phyloP scores from a whole-genome alignment of 2,329 filamentous ascomycete genomes.

The Colletotrichum spinosum region DNA sequence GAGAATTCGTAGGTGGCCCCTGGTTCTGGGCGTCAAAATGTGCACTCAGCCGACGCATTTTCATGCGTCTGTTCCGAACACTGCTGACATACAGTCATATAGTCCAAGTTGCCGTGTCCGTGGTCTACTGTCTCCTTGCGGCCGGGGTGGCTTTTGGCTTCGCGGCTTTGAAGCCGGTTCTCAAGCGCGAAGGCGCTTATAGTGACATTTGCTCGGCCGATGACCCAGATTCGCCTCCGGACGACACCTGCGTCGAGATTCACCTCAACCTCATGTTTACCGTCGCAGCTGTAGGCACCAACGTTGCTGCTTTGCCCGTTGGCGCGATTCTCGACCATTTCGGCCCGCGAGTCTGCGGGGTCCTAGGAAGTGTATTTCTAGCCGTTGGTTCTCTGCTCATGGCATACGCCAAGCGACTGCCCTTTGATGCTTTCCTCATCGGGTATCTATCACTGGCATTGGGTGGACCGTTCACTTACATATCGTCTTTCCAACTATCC shows the following conservation, averaged over 20 bases:
- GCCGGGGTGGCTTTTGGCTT: constrained; percentile 86
- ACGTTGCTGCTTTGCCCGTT: constrained; percentile 86
- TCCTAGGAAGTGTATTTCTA: constrained; percentile 77
- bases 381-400: constrained; percentile 78
- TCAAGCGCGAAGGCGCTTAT: constrained; percentile 80
- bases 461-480: constrained; percentile 85
- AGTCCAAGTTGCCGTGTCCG: constrained; percentile 53
- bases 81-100: constrained; percentile 2
- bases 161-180: constrained; percentile 84
- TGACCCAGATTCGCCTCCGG: constrained; percentile 38
- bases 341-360: constrained; percentile 81
- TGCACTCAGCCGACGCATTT: background rate
- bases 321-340: constrained; percentile 87
- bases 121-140: constrained; percentile 52
- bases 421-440: constrained; percentile 79
- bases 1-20: constrained; percentile 57
- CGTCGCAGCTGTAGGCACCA: constrained; percentile 86
- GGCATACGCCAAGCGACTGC: constrained; percentile 71
- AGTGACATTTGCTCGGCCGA: constrained; percentile 66
- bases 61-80: background rate
- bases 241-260: constrained; percentile 64
- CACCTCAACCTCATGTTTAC: constrained; percentile 93
- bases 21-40: background rate
- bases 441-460: constrained; percentile 83
- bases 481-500: constrained; percentile 85